Evolutionary conservation across 2,329 filamentous ascomycete genomes (phyloP).

Genomic region (Aspergillus aculeatinus): DNA sequence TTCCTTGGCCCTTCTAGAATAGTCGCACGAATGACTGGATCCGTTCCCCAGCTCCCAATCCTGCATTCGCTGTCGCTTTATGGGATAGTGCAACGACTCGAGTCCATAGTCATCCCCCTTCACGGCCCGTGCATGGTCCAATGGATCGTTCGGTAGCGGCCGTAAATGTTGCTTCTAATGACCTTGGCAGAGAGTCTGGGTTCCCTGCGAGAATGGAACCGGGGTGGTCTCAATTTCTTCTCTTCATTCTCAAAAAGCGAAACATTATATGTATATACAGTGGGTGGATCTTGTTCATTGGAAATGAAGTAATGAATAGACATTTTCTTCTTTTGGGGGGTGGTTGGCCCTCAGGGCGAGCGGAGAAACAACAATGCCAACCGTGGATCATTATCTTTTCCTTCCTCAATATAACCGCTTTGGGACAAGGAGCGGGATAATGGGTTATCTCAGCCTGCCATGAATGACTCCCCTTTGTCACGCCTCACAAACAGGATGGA

Average conservation of each 20-base stretch:
- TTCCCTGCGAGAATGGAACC: background rate
- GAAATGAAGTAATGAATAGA: slow-evolving; percentile 14
- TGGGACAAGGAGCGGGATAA: background rate
- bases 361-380: slow-evolving; percentile 22
- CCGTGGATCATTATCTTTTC: slow-evolving; percentile 20
- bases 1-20: background rate
- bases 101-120: background rate
- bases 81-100: background rate
- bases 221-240: background rate
- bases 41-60: background rate
- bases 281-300: slow-evolving; percentile 1
- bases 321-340: background rate
- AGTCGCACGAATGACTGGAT: background rate
- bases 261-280: slow-evolving; percentile 4
- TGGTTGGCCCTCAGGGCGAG: slow-evolving; percentile 1
- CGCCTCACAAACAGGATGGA: background rate
- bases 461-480: background rate
- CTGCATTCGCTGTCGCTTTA: background rate
- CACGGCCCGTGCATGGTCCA: background rate
- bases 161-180: background rate
- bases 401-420: slow-evolving; percentile 26
- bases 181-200: background rate
- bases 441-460: background rate
- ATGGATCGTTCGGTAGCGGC: background rate
- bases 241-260: background rate